Percentiles rank a stretch among this genome's conserved stretches.
These are phyloP conservation scores for Balakata baccata DNA, from an alignment of 345 rosid species.

Conservation along the genomic window DNA sequence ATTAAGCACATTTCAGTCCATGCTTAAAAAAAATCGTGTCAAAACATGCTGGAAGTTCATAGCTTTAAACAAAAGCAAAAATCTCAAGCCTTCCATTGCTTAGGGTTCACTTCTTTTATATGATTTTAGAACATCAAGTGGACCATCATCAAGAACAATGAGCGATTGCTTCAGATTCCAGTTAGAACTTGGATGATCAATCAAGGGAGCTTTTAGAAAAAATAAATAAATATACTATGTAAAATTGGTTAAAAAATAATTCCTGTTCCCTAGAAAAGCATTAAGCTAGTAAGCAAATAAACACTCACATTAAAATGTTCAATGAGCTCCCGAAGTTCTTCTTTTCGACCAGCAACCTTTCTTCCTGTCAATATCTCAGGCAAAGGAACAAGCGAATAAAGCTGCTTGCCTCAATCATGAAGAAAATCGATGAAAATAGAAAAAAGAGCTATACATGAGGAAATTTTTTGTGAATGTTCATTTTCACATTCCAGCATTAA, in stretches of 20 bases:
- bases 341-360: conserved; percentile 63
- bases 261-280: not conserved
- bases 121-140: not conserved
- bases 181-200: not conserved
- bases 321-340: conserved; percentile 75
- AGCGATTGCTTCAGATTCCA: not conserved
- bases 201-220: not conserved
- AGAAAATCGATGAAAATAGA: conserved; percentile 10
- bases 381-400: conserved; percentile 11
- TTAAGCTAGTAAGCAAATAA: conserved; percentile 3
- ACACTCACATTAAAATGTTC: conserved; percentile 89
- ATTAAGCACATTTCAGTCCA: not conserved
- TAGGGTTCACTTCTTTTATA: not conserved
- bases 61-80: not conserved
- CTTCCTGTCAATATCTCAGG: conserved; percentile 55
- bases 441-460: not conserved
- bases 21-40: not conserved
- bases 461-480: not conserved
- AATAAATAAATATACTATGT: not conserved
- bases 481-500: not conserved
- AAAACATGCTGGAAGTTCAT: not conserved
- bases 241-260: not conserved
- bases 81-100: not conserved
- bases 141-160: conserved; percentile 8
- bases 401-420: not conserved